Percentiles rank a stretch among this genome's conserved stretches.
Evolutionary conservation across 2,329 filamentous ascomycete species (phyloP).

Genomic region (Penicillium sp.): DNA sequence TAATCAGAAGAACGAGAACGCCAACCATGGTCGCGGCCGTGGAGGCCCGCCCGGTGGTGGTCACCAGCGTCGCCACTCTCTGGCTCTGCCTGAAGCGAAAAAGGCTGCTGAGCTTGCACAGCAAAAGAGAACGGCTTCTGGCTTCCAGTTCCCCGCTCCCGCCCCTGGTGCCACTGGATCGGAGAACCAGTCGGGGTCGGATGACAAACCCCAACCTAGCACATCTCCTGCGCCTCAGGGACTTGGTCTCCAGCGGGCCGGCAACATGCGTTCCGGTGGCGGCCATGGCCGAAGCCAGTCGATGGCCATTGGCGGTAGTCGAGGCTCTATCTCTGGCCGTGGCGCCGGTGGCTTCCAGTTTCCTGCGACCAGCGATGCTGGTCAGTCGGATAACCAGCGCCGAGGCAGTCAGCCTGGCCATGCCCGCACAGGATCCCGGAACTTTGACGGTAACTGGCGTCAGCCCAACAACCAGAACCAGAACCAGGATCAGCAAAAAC

Average conservation of each 20-base stretch:
- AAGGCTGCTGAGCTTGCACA: slow-evolving; percentile 96
- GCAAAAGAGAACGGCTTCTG: slow-evolving; percentile 90
- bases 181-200: slow-evolving; percentile 57
- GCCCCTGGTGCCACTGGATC: slow-evolving; percentile 55
- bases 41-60: slow-evolving; percentile 69
- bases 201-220: slow-evolving; percentile 43
- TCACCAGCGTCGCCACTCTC: slow-evolving; percentile 89
- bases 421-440: slow-evolving; percentile 78
- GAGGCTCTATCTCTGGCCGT: slow-evolving; percentile 61
- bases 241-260: slow-evolving; percentile 68
- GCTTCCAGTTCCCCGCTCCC: slow-evolving; percentile 89
- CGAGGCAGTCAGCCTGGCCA: slow-evolving; percentile 74
- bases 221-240: slow-evolving; percentile 56
- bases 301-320: slow-evolving; percentile 59
- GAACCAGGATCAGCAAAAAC: slow-evolving; percentile 53
- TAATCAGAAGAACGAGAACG: slow-evolving; percentile 71
- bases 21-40: slow-evolving; percentile 68
- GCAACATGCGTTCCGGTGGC: slow-evolving; percentile 82
- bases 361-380: slow-evolving; percentile 54
- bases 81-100: slow-evolving; percentile 92
- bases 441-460: slow-evolving; percentile 98
- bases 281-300: slow-evolving; percentile 54
- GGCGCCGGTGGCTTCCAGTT: slow-evolving; percentile 74
- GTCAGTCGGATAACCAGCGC: slow-evolving; percentile 66
- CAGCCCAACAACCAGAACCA: slow-evolving; percentile 62